Evolutionary conservation across 495 filamentous ascomycete genomes (phyloP), one percentile per base, ranked within the genome.

Genomic region (Cairneyella variabilis): DNA sequence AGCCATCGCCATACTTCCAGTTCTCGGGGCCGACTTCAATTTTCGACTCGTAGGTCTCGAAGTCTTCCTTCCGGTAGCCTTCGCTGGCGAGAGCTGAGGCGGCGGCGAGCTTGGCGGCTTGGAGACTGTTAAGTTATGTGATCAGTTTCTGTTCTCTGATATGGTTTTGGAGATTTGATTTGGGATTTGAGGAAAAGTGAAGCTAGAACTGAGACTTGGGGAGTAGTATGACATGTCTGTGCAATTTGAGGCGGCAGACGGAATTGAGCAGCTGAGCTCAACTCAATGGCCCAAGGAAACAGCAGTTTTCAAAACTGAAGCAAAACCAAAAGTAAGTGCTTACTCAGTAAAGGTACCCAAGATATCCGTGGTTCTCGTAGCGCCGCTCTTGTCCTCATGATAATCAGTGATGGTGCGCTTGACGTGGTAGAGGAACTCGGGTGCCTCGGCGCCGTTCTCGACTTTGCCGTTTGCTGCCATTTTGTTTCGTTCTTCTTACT

Each of bases 1-100:
- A 60, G 40, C 60, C 65, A 53, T 73, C 66, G 44, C 65, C 66
- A 57, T 74, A 62, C n/a, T 44, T 59, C 71, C 71, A 75, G 10
- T 52, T 21, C 36, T 52, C 48, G 6, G 25, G n/a, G 22, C 44
- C 18, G 1, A 17, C 37, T 14, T 46, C 48, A 39, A 32, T 17
- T 37, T 56, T 60, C 21, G 38, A 17, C 36, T 62, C 56, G 57
- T 68, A 74, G 10, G 26, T 47, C 26, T 42, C 46, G 45, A 75
- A 75, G 48, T 75, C 72, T 26, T 62, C 62, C 14, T 61, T 56
- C 10, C 55, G 17, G 61, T 72, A 75, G 23, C 65, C 64, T 34
- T 72, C 65, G 0, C 26, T 44, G 1, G 44, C 41, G 0, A 75
- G 60, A 3, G 64, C 64, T 0, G 43, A 25, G 17, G 28, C 23